These are phyloP conservation scores for Trematosphaeria pertusa DNA, from an alignment of 2,329 filamentous ascomycete species.

Conservation along the genomic window DNA sequence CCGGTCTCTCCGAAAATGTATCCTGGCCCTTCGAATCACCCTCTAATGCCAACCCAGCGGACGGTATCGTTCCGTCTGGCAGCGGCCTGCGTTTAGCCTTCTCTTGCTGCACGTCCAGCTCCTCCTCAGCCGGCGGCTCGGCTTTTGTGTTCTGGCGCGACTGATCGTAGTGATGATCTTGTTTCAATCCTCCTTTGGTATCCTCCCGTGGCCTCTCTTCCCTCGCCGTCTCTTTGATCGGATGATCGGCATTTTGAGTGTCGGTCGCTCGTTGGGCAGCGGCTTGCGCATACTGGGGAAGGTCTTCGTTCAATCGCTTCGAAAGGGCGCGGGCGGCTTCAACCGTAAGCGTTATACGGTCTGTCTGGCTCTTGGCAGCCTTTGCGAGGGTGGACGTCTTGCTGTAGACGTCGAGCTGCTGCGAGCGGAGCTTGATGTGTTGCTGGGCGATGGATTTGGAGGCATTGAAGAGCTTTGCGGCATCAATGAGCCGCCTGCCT, in stretches of 20 bases:
- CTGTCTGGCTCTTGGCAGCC: slow-evolving; percentile 66
- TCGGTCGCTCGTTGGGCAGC: slow-evolving; percentile 28
- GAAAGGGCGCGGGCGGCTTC: slow-evolving; percentile 67
- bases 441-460: slow-evolving; percentile 56
- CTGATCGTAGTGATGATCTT: slow-evolving; percentile 59
- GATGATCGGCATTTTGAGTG: slow-evolving; percentile 32
- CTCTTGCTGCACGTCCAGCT: slow-evolving; percentile 56
- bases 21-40: slow-evolving; percentile 42
- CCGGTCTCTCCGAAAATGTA: slow-evolving; percentile 38
- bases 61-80: slow-evolving; percentile 60
- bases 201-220: slow-evolving; percentile 24
- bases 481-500: slow-evolving; percentile 59
- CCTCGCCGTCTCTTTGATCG: slow-evolving; percentile 38
- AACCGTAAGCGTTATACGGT: slow-evolving; percentile 66
- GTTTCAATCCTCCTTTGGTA: slow-evolving; percentile 51
- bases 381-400: slow-evolving; percentile 70
- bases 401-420: slow-evolving; percentile 68
- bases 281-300: slow-evolving; percentile 41
- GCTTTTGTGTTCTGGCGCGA: slow-evolving; percentile 51
- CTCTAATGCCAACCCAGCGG: slow-evolving; percentile 40
- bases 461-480: slow-evolving; percentile 58
- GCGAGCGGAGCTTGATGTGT: slow-evolving; percentile 65
- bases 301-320: slow-evolving; percentile 62
- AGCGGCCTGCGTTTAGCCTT: slow-evolving; percentile 52
- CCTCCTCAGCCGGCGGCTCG: slow-evolving; percentile 46